Conservation (phyloP, 1,139 yeast genomes). For the Hyphopichia khmerensis region DNA sequence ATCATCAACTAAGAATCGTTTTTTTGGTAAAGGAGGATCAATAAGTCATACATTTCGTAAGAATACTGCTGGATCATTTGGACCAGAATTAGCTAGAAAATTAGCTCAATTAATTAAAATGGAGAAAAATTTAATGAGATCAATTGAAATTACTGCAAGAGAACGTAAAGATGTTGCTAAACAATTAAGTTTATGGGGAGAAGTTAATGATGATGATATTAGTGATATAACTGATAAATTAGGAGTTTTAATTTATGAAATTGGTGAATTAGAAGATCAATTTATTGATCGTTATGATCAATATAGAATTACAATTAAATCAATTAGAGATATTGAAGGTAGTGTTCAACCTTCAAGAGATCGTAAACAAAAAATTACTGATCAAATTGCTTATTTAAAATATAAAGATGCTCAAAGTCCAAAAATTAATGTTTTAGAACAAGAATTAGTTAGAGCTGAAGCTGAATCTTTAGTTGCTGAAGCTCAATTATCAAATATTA, state of each 20-base stretch:
- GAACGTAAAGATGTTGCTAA: constrained; percentile 83
- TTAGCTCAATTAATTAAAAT: constrained; percentile 75
- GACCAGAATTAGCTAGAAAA: constrained; percentile 78
- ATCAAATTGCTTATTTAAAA: constrained; percentile 78
- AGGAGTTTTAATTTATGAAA: constrained; percentile 78
- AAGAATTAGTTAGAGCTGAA: constrained; percentile 86
- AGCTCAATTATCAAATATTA: constrained; percentile 83
- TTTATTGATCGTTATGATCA: constrained; percentile 85
- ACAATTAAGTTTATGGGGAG: constrained; percentile 85
- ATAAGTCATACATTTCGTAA: constrained; percentile 67
- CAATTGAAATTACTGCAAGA: constrained; percentile 72
- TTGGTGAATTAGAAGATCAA: constrained; percentile 86
- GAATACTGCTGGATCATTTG: constrained; percentile 70
- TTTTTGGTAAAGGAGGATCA: constrained; percentile 67
- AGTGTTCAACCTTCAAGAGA: constrained; percentile 87
- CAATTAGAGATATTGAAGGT: constrained; percentile 81
- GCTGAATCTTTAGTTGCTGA: constrained; percentile 90
- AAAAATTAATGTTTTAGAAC: constrained; percentile 78
- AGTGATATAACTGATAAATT: constrained; percentile 83
- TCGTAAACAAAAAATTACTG: constrained; percentile 82
- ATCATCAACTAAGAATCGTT: constrained; percentile 63
- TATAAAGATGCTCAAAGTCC: constrained; percentile 85
- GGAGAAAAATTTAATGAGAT: constrained; percentile 79
- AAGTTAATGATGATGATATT: constrained; percentile 79
- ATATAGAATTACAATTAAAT: constrained; percentile 77